Evolutionary conservation across 1,284 basidiomycete species (phyloP), one percentile per base, ranked within the genome.

Genomic region (Prillingera fragicola): DNA sequence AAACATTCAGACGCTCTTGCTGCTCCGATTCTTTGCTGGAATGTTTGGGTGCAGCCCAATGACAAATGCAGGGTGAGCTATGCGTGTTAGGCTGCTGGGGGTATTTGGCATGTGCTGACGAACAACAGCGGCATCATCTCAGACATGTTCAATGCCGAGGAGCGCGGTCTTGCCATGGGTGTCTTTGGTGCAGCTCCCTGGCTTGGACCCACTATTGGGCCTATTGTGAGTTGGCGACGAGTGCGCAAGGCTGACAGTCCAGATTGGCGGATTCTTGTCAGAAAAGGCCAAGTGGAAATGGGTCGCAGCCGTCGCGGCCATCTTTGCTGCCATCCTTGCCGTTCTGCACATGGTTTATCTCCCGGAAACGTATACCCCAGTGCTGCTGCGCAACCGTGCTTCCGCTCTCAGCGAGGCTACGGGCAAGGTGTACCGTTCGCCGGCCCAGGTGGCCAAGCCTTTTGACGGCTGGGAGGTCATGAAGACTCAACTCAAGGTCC

Each of bases 301-400:
- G 72, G 79, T 80, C 39, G 83, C 83, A 58, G 82, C 79, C 75
- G 66, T 84, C 32, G 78, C 84, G 71, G 77, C 82, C 52, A 60
- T 73, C 40, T 72, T 75, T 56, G 64, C 67, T 43, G 57, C 61
- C 8, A 41, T 67, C 33, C 55, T 67, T 29, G 70, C 69, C 22
- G 48, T 68, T 41, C 38, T 62, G 22, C 60, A 55, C 28, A 41
- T 50, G 13, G 34, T 69, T 37, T 48, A 63, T 31, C 55, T 63
- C 18, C 71, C 74, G 2, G 74, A 75, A 54, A 75, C 74, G 0
- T 74, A 75, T 50, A 61, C 69, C 0, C 71, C 73, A 0, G 65
- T 70, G 4, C 58, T 75, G 10, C 60, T 75, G 5, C 65, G 68
- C 8, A 38, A 42, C 3, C 58, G 69, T 10, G 74, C 73, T 8